phyloP scores from a whole-genome alignment of 108 stramenopile genomes.

The Fistulifera pelliculosa region DNA sequence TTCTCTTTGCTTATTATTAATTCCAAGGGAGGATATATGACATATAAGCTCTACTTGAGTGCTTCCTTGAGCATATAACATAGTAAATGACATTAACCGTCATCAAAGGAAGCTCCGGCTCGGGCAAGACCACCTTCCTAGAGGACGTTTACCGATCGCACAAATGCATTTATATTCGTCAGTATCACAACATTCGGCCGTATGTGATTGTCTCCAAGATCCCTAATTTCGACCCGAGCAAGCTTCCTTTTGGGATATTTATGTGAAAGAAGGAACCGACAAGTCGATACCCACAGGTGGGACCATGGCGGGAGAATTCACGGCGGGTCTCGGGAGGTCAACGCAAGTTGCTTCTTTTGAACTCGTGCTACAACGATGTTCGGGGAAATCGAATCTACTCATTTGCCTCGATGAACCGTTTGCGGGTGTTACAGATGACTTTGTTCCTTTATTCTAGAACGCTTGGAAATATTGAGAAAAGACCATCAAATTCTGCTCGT shows the following conservation, averaged over 20 bases:
- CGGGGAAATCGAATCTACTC: constrained; percentile 28
- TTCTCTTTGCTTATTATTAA: no score
- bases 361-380: constrained; percentile 38
- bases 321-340: constrained; percentile 53
- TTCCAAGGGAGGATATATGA: no score
- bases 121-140: constrained; percentile 57
- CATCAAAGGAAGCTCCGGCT: constrained; percentile 11
- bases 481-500: constrained; percentile 52
- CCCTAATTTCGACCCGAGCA: constrained; percentile 51
- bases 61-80: no score
- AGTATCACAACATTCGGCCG: constrained; percentile 58
- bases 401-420: constrained; percentile 59
- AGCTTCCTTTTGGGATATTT: constrained; percentile 59
- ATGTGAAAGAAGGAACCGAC: constrained; percentile 40
- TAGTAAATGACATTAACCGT: neutral
- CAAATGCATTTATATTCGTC: constrained; percentile 64
- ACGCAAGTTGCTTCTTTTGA: constrained; percentile 54
- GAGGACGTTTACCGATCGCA: constrained; percentile 50
- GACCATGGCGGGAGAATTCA: constrained; percentile 57
- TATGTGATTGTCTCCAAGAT: constrained; percentile 43
- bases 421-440: constrained; percentile 62
- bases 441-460: constrained; percentile 49
- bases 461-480: constrained; percentile 32
- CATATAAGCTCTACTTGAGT: no score
- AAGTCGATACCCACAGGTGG: constrained; percentile 39